These are phyloP conservation scores for Iberis amara DNA, from an alignment of 441 rosid genomes.

Conservation along the genomic window DNA sequence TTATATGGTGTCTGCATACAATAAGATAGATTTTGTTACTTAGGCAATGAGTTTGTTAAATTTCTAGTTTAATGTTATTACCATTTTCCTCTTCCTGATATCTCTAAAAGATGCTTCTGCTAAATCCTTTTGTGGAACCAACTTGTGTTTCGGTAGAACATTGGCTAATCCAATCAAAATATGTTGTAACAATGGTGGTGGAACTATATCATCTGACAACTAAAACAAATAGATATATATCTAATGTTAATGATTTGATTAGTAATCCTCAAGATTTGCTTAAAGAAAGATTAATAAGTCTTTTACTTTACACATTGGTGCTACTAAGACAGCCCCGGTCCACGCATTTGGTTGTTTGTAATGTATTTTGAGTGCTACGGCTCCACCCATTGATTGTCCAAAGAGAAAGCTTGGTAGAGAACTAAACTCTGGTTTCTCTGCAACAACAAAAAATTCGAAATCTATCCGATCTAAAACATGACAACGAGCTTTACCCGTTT, in stretches of 20 bases:
- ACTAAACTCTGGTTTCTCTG: conserved; percentile 50
- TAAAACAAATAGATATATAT: conserved; percentile 23
- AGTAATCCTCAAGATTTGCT: background rate
- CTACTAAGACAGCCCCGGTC: conserved; percentile 83
- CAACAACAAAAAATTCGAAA: conserved; percentile 20
- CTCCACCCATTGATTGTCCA: conserved; percentile 96
- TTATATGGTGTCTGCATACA: conserved; percentile 56
- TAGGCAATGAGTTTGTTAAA: background rate
- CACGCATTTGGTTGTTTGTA: conserved; percentile 74
- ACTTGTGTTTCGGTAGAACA: conserved; percentile 67
- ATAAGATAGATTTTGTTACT: background rate
- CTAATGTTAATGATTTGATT: conserved; percentile 11
- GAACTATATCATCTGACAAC: conserved; percentile 88
- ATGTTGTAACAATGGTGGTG: conserved; percentile 50
- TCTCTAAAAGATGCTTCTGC: conserved; percentile 82
- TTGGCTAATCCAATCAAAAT: conserved; percentile 64
- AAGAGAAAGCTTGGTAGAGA: conserved; percentile 64
- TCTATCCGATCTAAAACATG: background rate
- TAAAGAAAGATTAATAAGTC: conserved; percentile 3
- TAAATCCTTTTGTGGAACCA: conserved; percentile 81
- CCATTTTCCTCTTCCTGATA: conserved; percentile 53
- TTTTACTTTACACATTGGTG: conserved; percentile 98
- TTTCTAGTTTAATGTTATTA: conserved; percentile 18
- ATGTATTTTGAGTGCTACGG: conserved; percentile 77
- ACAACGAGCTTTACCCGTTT: background rate